phyloP scores from a whole-genome alignment of 2,329 filamentous ascomycete genomes.

The Colletotrichum tropicicola region DNA sequence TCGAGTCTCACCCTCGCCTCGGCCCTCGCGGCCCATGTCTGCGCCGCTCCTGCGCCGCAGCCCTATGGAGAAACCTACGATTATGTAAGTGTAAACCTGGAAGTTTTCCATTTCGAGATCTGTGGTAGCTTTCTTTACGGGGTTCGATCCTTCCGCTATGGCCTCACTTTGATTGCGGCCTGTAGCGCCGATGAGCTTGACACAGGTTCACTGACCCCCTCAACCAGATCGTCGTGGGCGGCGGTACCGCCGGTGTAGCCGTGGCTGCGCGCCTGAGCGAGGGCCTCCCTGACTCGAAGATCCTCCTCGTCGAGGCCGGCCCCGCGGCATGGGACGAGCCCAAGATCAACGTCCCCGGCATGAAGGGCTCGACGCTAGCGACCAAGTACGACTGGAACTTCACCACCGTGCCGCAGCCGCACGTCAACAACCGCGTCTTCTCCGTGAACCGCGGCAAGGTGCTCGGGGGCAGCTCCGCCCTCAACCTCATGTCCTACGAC shows the following conservation, averaged over 20 bases:
- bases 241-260: constrained; percentile 44
- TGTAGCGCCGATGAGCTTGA: not conserved
- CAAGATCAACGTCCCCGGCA: constrained; percentile 38
- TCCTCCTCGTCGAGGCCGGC: constrained; percentile 42
- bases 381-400: constrained; percentile 48
- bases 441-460: constrained; percentile 52
- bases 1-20: constrained; percentile 7
- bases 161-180: not conserved
- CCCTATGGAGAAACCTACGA: constrained; percentile 17
- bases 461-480: constrained; percentile 53
- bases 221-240: constrained; percentile 41
- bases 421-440: constrained; percentile 47
- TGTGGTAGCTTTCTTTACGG: constrained; percentile 6
- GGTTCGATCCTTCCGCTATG: not conserved
- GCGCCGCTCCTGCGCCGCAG: constrained; percentile 14
- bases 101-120: not conserved
- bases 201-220: not conserved
- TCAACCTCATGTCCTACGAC: constrained; percentile 53
- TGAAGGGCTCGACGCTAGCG: constrained; percentile 35
- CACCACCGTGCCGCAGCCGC: constrained; percentile 47
- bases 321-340: constrained; percentile 35
- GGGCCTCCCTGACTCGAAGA: constrained; percentile 33
- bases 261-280: constrained; percentile 39
- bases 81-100: constrained; percentile 29
- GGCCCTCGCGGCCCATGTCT: constrained; percentile 9